Evolutionary conservation across 495 filamentous ascomycete genomes (phyloP).

Genomic region (Oidiodendron maius): DNA sequence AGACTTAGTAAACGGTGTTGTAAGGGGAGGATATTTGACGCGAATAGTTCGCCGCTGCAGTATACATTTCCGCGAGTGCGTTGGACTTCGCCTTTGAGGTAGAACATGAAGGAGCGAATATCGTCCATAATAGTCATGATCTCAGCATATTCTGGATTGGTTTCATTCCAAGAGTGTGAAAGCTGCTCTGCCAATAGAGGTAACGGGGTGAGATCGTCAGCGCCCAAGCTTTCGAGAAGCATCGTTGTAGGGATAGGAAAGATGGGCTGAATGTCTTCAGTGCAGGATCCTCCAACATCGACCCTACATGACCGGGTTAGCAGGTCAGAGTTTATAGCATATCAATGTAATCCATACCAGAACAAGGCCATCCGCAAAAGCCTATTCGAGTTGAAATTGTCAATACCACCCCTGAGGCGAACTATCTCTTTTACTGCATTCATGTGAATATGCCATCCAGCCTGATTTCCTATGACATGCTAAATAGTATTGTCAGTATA

Average conservation of each 20-base stretch:
- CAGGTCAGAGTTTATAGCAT: neutral
- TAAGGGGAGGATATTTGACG: conserved; percentile 1
- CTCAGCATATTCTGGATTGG: neutral
- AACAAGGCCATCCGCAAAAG: neutral
- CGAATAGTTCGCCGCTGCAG: neutral
- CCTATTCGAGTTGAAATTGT: neutral
- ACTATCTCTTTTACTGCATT: conserved; percentile 6
- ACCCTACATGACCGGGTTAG: conserved; percentile 1
- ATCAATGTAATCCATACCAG: neutral
- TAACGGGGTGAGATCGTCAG: no score
- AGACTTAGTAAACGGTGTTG: neutral
- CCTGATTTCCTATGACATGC: conserved; percentile 1
- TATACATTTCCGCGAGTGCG: conserved; percentile 1
- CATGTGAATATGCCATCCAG: conserved; percentile 2
- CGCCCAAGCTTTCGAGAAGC: neutral
- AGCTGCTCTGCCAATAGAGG: neutral
- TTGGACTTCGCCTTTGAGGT: neutral
- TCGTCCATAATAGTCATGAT: neutral
- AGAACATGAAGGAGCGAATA: neutral
- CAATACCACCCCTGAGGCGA: conserved; percentile 4
- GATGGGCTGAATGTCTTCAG: neutral
- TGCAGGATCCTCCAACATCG: conserved; percentile 5
- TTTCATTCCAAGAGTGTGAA: neutral
- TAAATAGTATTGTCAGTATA: no score
- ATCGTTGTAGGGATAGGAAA: neutral